Conservation (phyloP, 1,139 yeast genomes). For the Martiniozyma asiatica region DNA sequence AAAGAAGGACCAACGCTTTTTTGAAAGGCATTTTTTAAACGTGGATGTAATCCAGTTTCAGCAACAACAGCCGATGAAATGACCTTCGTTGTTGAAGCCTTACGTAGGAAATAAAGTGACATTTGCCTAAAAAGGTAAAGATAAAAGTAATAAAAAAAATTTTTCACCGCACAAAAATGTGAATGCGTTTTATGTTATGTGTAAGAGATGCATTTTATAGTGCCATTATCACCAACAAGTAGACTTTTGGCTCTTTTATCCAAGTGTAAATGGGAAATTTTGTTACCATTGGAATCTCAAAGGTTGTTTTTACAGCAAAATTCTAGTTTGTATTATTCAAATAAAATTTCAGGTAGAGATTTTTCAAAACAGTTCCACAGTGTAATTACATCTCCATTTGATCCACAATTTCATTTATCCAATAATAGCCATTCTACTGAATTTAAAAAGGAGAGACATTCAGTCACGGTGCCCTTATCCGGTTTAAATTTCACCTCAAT, state of each 20-base stretch:
- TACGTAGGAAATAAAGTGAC: too few relatives aligned
- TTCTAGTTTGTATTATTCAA: too few relatives aligned
- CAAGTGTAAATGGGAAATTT: background rate
- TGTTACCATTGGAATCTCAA: too few relatives aligned
- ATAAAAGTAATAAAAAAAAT: background rate
- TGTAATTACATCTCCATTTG: too few relatives aligned
- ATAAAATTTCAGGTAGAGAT: too few relatives aligned
- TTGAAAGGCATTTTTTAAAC: slow-evolving; percentile 17
- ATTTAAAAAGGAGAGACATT: slow-evolving; percentile 1
- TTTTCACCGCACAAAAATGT: background rate
- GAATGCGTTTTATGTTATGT: background rate
- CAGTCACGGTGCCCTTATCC: background rate
- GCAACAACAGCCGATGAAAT: slow-evolving; percentile 13
- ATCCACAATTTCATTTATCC: slow-evolving; percentile 1
- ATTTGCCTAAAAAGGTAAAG: too few relatives aligned
- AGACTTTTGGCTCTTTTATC: slow-evolving; percentile 1
- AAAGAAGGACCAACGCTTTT: slow-evolving; percentile 25
- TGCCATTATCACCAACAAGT: background rate
- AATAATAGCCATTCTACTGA: slow-evolving; percentile 1
- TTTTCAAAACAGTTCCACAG: too few relatives aligned
- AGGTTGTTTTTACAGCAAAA: too few relatives aligned
- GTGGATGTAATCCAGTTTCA: slow-evolving; percentile 17
- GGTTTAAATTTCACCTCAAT: background rate
- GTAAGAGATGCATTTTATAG: background rate
- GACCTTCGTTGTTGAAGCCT: slow-evolving; percentile 4